Base-by-base conservation (phyloP, 176 grass and related monocot genomes). In the Rhynchospora breviuscula region DNA sequence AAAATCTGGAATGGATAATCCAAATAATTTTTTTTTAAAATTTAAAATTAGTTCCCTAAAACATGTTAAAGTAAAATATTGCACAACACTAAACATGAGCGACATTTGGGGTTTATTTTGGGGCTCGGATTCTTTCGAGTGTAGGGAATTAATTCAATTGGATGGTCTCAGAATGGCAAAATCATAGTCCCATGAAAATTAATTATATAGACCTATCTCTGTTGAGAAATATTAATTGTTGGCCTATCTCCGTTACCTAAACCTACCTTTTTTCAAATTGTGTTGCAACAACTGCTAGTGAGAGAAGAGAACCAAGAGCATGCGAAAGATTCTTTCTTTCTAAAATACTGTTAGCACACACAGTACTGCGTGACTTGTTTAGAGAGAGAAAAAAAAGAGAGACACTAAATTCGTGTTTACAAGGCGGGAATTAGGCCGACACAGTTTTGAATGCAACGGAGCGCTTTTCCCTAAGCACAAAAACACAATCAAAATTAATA, bases 381-480 rank as follows among this genome's bases (percentile, higher is more conserved):
- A 70, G 22, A 67, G 76, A 18, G 58, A 17, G 72, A 13, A 15
- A 40, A 13, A 15, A 40, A 11, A 22, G 10, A 51, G 68, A 22
- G 2, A 6, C 53, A n/a, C 60, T 15, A 14, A 52, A 52, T 83
- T 68, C 52, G 14, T 87, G 81, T 73, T 71, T 69, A 84, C 59
- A 79, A 47, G 84, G 4, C 25, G 69, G 62, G 51, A 84, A 72
- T 75, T 86, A 79, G 47, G 58, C 40, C 21, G 18, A 56, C 49
- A 77, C 12, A 31, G 51, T 77, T 77, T 77, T 77, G 46, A 54
- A 56, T 56, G 11, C 11, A 14, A 56, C 73, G 13, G 23, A 29
- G 49, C 73, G 2, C 72, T 54, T 18, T 76, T 25, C 49, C 47
- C 73, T 0, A 77, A 33, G 54, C 29, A 21, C 44, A 49, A 73